A percentile compares a stretch with the other conserved stretches of the same genome.
phyloP scores from a whole-genome alignment of 2,329 filamentous ascomycete genomes.

The Colletotrichum aenigma region DNA sequence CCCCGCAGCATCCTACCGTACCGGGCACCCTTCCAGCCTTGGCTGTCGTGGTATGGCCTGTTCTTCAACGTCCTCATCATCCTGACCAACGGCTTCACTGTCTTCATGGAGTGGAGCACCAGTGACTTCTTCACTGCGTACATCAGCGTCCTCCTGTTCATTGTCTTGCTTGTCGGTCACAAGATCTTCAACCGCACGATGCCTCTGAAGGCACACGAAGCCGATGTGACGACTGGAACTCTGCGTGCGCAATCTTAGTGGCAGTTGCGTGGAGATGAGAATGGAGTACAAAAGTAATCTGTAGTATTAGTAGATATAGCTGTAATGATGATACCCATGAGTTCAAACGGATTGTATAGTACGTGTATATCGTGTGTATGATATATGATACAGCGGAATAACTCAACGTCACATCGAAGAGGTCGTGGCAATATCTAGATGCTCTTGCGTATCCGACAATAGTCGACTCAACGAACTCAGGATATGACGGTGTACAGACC shows the following conservation, averaged over 20 bases:
- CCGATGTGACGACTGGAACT: conserved; percentile 32
- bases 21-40: conserved; percentile 66
- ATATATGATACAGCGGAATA: neutral
- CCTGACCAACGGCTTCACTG: conserved; percentile 71
- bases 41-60: conserved; percentile 67
- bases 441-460: neutral
- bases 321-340: conserved; percentile 19
- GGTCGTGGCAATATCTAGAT: accelerated
- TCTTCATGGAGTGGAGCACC: conserved; percentile 67
- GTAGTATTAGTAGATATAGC: conserved; percentile 15
- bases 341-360: neutral
- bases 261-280: neutral
- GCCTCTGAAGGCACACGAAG: conserved; percentile 38
- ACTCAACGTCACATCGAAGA: neutral
- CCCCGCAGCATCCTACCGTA: conserved; percentile 64
- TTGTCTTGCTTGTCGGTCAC: conserved; percentile 63
- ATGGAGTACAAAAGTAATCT: neutral
- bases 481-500: conserved; percentile 31
- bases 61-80: conserved; percentile 69
- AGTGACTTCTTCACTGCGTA: conserved; percentile 69
- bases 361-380: neutral
- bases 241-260: neutral
- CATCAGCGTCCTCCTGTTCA: conserved; percentile 67
- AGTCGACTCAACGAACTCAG: neutral
- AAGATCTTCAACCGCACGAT: conserved; percentile 53